These are phyloP conservation scores for Epichloe amarillans DNA, from an alignment of 2,329 filamentous ascomycete genomes.

Conservation along the genomic window DNA sequence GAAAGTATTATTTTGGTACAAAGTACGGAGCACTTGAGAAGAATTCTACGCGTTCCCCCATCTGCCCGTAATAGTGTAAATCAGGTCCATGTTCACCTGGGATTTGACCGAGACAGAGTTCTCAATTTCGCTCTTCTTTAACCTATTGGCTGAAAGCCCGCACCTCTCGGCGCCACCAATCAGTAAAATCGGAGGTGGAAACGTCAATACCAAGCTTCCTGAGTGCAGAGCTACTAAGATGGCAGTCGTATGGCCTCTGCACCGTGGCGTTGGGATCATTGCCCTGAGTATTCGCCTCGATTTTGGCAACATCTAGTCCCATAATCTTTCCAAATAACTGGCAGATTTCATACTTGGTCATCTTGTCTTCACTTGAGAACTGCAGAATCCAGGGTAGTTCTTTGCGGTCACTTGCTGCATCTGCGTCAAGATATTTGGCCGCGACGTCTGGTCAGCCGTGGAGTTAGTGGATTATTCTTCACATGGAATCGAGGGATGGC, in stretches of 20 bases:
- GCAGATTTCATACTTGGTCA: conserved; percentile 86
- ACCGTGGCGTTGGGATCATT: conserved; percentile 59
- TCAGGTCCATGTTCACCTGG: not conserved
- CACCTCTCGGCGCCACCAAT: conserved; percentile 64
- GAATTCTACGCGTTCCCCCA: not conserved
- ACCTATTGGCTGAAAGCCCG: conserved; percentile 42
- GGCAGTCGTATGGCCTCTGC: conserved; percentile 75
- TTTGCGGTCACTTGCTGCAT: conserved; percentile 30
- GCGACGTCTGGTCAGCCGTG: conserved; percentile 45
- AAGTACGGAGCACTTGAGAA: not conserved
- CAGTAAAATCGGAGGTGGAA: conserved; percentile 58
- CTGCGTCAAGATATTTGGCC: conserved; percentile 46
- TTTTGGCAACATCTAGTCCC: conserved; percentile 54
- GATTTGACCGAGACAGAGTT: not conserved
- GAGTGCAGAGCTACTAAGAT: conserved; percentile 64
- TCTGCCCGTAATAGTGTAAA: not conserved
- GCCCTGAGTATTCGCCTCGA: conserved; percentile 57
- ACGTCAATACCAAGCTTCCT: conserved; percentile 64
- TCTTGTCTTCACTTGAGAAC: conserved; percentile 73
- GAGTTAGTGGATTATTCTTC: not conserved
- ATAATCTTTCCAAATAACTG: conserved; percentile 66
- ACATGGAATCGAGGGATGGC: not conserved
- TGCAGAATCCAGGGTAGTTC: conserved; percentile 56
- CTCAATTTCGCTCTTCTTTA: not conserved
- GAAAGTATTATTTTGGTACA: too few relatives aligned